Base-by-base conservation (phyloP, 2,329 filamentous ascomycete species). In the Pyrenochaeta sp. region DNA sequence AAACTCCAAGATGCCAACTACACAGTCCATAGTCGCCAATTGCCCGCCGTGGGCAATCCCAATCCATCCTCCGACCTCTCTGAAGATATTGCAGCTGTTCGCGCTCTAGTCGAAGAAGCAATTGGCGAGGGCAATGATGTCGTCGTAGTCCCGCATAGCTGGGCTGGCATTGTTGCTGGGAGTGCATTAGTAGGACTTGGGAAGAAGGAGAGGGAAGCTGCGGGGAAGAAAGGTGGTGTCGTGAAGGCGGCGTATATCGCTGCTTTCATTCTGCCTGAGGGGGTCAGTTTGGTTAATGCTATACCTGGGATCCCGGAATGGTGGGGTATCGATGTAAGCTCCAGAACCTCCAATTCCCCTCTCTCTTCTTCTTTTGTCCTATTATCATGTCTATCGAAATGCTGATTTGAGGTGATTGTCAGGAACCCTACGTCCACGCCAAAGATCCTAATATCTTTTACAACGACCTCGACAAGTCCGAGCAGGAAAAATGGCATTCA, bases 101-200 rank as follows among this genome's bases (percentile, higher is more conserved):
- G 66, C 5, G 54, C 71, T 4, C 61, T 75, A 2, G 59, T 81
- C 22, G 62, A 74, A 13, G 50, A 63, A 5, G 74, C 81, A 5
- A 77, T 81, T 8, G 75, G 77, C 15, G 77, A 77, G 15, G 63
- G 61, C 12, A 78, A 79, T 45, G 71, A 82, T 28, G 74, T 83
- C 13, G 63, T 83, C 0, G 73, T 83, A 2, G 63, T 79, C 5
- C 71, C 76, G 4, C 81, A 84, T 59, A 82, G 78, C 2, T 82
- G 81, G 68, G 77, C 78, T n/a, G 81, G 81, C 13, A 67, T 80
- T 0, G 69, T 81, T 1, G 76, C 73, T 7, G 70, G 72, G 5
- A 73, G 79, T 56, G 75, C 74, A 4, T 61, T 75, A 0, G 70
- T 72, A 12, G 79, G 77, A 0, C 59, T 79, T 6, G 64, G 70